Evolutionary conservation across 768 basidiomycete species (phyloP).

Genomic region (Panus rudis): DNA sequence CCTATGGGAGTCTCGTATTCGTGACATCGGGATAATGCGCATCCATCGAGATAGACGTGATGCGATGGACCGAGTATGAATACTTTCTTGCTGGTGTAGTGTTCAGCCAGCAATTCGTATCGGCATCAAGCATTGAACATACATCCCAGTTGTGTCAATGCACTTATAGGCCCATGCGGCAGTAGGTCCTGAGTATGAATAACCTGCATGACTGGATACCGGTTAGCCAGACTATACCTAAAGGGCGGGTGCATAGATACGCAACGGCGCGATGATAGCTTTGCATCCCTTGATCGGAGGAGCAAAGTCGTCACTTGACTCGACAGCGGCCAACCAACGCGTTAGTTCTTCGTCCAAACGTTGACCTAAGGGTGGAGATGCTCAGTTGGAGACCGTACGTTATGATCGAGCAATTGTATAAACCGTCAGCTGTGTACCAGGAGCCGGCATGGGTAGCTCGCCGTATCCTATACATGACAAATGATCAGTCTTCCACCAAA

Average conservation of each 20-base stretch:
- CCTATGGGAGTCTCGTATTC: constrained; percentile 85
- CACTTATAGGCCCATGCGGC: constrained; percentile 96
- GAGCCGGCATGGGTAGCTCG: constrained; percentile 79
- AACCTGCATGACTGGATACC: constrained; percentile 80
- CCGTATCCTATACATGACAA: too few species aligned
- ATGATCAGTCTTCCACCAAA: too few species aligned
- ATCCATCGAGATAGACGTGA: constrained; percentile 79
- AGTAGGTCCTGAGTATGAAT: constrained; percentile 86
- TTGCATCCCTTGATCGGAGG: constrained; percentile 67
- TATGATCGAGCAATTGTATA: too few species aligned
- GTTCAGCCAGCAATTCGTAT: background rate
- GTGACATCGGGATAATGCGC: constrained; percentile 76
- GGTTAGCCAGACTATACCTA: background rate
- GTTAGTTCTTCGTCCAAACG: constrained; percentile 53
- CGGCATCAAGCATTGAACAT: constrained; percentile 27
- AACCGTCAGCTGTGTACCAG: constrained; percentile 81
- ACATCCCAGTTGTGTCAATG: constrained; percentile 81
- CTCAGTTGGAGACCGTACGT: too few species aligned
- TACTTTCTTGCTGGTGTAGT: constrained; percentile 64
- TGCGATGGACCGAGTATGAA: constrained; percentile 97
- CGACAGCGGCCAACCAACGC: constrained; percentile 55
- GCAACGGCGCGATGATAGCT: constrained; percentile 98
- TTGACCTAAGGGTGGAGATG: background rate
- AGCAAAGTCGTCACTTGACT: constrained; percentile 40
- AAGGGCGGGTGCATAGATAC: too few species aligned